phyloP scores from a whole-genome alignment of 1,284 basidiomycete genomes.

The Ustilago hordei region DNA sequence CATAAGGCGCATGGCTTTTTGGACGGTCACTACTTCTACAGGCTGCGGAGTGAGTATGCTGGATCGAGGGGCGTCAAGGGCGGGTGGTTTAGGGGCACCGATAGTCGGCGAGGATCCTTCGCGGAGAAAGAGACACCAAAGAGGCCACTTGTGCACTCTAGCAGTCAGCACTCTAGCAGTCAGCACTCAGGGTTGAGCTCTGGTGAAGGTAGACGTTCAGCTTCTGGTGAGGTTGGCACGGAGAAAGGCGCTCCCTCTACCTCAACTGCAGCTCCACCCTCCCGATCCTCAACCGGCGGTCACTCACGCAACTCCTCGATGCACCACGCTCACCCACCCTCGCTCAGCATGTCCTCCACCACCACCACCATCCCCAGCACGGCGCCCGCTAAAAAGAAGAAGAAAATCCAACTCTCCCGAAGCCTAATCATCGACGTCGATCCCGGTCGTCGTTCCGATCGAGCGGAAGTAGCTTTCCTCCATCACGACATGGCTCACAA shows the following conservation, averaged over 20 bases:
- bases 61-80: constrained; percentile 22
- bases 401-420: constrained; percentile 59
- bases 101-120: constrained; percentile 40
- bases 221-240: constrained; percentile 2
- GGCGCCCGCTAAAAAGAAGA: constrained; percentile 20
- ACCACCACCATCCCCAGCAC: background rate
- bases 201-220: constrained; percentile 5
- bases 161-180: constrained; percentile 21
- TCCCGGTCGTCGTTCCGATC: constrained; percentile 58
- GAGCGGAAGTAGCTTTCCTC: constrained; percentile 66
- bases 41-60: constrained; percentile 49
- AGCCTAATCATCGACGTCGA: constrained; percentile 66
- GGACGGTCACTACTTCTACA: constrained; percentile 68
- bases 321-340: constrained; percentile 24
- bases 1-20: constrained; percentile 62
- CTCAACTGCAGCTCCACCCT: constrained; percentile 10
- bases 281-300: constrained; percentile 16
- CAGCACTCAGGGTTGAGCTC: constrained; percentile 15
- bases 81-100: constrained; percentile 44
- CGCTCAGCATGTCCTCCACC: constrained; percentile 32
- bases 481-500: constrained; percentile 69
- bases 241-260: constrained; percentile 8
- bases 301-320: constrained; percentile 39
- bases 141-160: constrained; percentile 27
- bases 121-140: constrained; percentile 29